Evolutionary conservation across 2,329 filamentous ascomycete genomes (phyloP).

Genomic region (Tympanopsis confertula): DNA sequence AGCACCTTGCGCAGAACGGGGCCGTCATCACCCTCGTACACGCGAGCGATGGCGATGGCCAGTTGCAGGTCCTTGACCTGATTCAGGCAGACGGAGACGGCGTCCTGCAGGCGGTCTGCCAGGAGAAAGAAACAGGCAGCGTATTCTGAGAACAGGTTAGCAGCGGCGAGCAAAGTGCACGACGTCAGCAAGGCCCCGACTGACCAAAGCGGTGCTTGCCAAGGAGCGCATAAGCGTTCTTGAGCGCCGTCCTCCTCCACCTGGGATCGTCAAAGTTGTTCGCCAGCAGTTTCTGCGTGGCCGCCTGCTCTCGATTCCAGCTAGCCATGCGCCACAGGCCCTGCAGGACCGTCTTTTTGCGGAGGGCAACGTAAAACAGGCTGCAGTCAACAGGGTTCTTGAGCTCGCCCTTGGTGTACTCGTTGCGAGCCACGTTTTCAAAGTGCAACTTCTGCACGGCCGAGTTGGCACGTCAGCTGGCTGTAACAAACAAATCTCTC

Average conservation of each 20-base stretch:
- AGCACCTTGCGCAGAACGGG: conserved; percentile 64
- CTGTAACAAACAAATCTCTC: too few species aligned
- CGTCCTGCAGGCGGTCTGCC: conserved; percentile 73
- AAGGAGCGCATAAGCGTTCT: conserved; percentile 91
- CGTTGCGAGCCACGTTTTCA: conserved; percentile 77
- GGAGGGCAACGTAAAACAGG: conserved; percentile 79
- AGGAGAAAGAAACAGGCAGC: conserved; percentile 92
- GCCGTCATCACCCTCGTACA: conserved; percentile 78
- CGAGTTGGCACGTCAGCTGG: conserved; percentile 5
- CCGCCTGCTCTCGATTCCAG: conserved; percentile 75
- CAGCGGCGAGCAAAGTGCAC: not conserved
- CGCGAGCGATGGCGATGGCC: conserved; percentile 74
- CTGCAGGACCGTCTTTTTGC: conserved; percentile 80
- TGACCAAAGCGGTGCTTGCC: conserved; percentile 77
- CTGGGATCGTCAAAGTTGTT: conserved; percentile 82
- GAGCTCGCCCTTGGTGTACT: conserved; percentile 81
- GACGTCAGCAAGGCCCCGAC: conserved; percentile 8
- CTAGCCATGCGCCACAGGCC: conserved; percentile 89
- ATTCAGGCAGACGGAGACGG: conserved; percentile 73
- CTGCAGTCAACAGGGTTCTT: conserved; percentile 87
- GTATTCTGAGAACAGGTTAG: conserved; percentile 51
- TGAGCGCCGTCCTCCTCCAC: conserved; percentile 80
- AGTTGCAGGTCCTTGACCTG: conserved; percentile 83
- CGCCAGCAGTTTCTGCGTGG: conserved; percentile 69
- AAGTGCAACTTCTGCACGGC: conserved; percentile 61